phyloP scores from a whole-genome alignment of 192 early-diverging fungal species.

The Coemansia sp. region DNA sequence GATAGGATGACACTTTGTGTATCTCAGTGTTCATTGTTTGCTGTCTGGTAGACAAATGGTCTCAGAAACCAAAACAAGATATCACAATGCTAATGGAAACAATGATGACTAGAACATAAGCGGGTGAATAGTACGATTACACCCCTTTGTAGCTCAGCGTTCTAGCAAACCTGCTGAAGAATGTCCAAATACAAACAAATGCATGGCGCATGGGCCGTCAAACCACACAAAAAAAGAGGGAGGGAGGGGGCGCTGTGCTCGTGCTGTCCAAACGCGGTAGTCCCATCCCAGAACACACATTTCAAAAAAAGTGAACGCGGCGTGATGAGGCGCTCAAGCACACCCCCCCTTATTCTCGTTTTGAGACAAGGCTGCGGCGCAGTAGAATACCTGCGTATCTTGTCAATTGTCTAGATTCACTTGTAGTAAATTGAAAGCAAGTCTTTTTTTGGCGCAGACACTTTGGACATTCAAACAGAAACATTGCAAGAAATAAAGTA shows the following conservation, averaged over 20 bases:
- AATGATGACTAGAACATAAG: background rate
- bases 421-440: background rate
- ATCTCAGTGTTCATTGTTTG: background rate
- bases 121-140: slow-evolving; percentile 5
- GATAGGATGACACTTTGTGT: background rate
- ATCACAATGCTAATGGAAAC: background rate
- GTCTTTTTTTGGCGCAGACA: background rate
- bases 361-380: background rate
- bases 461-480: background rate
- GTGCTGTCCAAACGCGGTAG: background rate
- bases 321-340: background rate
- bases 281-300: background rate
- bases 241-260: background rate
- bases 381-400: background rate
- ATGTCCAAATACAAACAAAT: background rate
- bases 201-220: background rate
- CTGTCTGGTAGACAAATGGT: background rate
- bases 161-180: background rate
- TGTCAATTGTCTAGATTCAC: background rate
- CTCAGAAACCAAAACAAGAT: slow-evolving; percentile 5
- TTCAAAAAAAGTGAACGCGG: background rate
- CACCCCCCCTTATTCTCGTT: background rate
- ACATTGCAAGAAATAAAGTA: background rate
- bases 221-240: background rate
- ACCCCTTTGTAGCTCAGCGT: background rate